A percentile compares a stretch with the other conserved stretches of the same genome.
Evolutionary conservation across 257 asterid genomes (phyloP).

Genomic region (Solanum corneliomulleri): DNA sequence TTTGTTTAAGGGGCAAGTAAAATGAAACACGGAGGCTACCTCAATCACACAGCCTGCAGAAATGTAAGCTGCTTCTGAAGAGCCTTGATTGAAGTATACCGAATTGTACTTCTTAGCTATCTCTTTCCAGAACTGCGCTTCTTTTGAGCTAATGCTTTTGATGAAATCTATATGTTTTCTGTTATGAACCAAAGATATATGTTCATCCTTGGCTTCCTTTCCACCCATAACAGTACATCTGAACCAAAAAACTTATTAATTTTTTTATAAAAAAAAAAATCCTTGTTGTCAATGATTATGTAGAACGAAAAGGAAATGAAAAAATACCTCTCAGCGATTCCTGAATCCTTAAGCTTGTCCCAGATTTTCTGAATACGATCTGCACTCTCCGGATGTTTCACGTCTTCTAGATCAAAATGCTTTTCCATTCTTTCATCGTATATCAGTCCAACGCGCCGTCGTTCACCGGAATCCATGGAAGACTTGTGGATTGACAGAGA

Average conservation of each 20-base stretch:
- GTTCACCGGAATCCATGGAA: neutral
- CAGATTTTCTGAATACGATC: constrained; percentile 67
- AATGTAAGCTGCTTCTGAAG: constrained; percentile 84
- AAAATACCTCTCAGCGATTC: constrained; percentile 43
- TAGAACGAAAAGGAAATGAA: neutral
- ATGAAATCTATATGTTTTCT: constrained; percentile 50
- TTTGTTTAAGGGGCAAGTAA: neutral
- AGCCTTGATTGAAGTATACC: constrained; percentile 79
- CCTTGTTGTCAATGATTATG: neutral
- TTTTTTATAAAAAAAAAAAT: neutral
- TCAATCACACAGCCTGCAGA: constrained; percentile 90
- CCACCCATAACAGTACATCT: constrained; percentile 66
- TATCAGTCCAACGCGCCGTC: constrained; percentile 70
- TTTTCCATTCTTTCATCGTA: constrained; percentile 79
- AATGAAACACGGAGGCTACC: constrained; percentile 21
- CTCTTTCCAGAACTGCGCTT: constrained; percentile 22
- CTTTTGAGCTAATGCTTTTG: constrained; percentile 50
- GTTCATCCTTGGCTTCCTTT: constrained; percentile 53
- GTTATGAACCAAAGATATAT: constrained; percentile 69
- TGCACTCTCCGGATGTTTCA: constrained; percentile 70
- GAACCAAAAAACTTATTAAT: neutral
- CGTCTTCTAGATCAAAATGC: constrained; percentile 38
- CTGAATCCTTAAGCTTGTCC: constrained; percentile 59
- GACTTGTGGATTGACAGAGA: neutral
- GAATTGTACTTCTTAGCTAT: constrained; percentile 53